These are phyloP conservation scores for Pestalotiopsis sp. DNA, from an alignment of 2,329 filamentous ascomycete genomes.

Conservation along the genomic window DNA sequence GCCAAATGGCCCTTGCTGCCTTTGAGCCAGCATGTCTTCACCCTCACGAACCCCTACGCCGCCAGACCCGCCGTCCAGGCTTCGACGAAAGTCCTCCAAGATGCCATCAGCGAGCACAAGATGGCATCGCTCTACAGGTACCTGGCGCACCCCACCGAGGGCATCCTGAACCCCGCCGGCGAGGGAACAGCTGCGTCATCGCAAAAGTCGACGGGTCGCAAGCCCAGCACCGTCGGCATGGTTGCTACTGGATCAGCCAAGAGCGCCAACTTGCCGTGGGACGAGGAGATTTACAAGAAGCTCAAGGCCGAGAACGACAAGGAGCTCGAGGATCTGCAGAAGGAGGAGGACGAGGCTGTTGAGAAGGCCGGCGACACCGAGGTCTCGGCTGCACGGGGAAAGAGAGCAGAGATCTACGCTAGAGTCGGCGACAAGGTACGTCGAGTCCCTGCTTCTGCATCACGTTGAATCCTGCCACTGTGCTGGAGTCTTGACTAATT, in stretches of 20 bases:
- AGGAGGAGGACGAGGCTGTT: slow-evolving; percentile 88
- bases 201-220: slow-evolving; percentile 62
- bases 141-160: slow-evolving; percentile 78
- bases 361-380: slow-evolving; percentile 97
- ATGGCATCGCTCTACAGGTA: slow-evolving; percentile 88
- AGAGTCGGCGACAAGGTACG: slow-evolving; percentile 91
- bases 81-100: slow-evolving; percentile 72
- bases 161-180: slow-evolving; percentile 75
- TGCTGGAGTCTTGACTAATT: slow-evolving; percentile 14
- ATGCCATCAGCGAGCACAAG: slow-evolving; percentile 80
- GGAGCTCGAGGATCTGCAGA: slow-evolving; percentile 75
- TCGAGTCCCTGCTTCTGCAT: not conserved
- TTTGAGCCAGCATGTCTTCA: slow-evolving; percentile 83
- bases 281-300: slow-evolving; percentile 81
- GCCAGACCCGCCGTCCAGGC: slow-evolving; percentile 65
- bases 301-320: slow-evolving; percentile 76
- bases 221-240: slow-evolving; percentile 72
- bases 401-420: slow-evolving; percentile 95
- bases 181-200: slow-evolving; percentile 55
- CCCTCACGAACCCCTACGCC: slow-evolving; percentile 78
- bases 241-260: slow-evolving; percentile 70
- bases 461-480: not conserved
- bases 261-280: slow-evolving; percentile 78
- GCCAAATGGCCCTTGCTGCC: slow-evolving; percentile 81
- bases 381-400: slow-evolving; percentile 86